Base-by-base conservation (phyloP, 1,139 yeast genomes). In the Candida freyschussii region DNA sequence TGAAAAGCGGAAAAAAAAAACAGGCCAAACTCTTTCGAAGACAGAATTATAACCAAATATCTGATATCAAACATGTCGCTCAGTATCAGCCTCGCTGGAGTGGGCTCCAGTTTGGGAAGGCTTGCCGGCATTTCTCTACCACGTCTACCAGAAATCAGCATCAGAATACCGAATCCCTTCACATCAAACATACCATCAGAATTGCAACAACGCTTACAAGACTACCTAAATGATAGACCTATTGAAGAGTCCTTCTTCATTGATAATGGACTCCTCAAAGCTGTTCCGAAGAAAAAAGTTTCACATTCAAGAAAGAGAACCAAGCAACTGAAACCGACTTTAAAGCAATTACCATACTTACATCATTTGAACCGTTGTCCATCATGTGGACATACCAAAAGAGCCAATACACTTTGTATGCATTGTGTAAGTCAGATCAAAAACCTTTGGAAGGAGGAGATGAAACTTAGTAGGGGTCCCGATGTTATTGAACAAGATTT, bases 221-320 rank as follows among this genome's bases (percentile, higher is more conserved):
- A 48, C 13, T 48, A 44, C 26, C 21, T 48, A 17, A 40, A 41
- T n/a, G 37, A 44, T 34, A 39, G 44, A 33, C 26, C 43, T 2
- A 33, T 39, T 10, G 54, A 44, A 17, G 45, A 41, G 29, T 53
- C 56, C n/a, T 44, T 50, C 30, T 53, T 53, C 34, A 44, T 53
- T 25, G 78, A 72, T 48, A 69, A 75, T 45, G 95, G 95, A 15
- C 72, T 85, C 23, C 66, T 85, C 39, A 67, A 67, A 45, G 97
- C 98, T 3, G 96, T 78, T 4, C 97, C 98, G 36, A 91, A 91
- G 67, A 87, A 89, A 74, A 87, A 86, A 60, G 78, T 77, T 10
- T 86, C 97, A 7, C 84, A 85, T 56, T 75, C 77, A 62, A 83
- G 86, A 60, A 82, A 85, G 55, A 78, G 97, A 60, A 80, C 75